A percentile compares a stretch with the other conserved stretches of the same genome.
phyloP scores from a whole-genome alignment of 768 basidiomycete genomes.

The Rhizopogon vulgaris region DNA sequence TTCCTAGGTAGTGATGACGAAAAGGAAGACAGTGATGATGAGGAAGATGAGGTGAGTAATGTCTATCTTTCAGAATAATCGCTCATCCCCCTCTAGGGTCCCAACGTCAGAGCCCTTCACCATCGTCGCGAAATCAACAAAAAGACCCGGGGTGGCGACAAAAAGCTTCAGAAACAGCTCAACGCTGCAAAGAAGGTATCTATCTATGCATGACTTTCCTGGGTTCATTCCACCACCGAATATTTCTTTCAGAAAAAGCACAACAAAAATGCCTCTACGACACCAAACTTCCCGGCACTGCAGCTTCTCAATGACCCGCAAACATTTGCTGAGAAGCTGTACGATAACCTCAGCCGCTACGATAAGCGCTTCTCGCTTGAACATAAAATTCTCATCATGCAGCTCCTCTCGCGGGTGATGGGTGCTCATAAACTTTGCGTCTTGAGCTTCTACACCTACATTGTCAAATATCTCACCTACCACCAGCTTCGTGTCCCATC shows the following conservation, averaged over 20 bases:
- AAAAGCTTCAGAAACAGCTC: conserved; percentile 68
- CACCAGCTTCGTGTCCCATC: conserved; percentile 89
- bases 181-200: conserved; percentile 71
- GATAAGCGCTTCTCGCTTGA: conserved; percentile 96
- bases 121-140: conserved; percentile 93
- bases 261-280: conserved; percentile 18
- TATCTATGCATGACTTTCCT: neutral
- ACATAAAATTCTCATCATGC: conserved; percentile 96
- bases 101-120: conserved; percentile 67
- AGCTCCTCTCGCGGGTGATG: conserved; percentile 91
- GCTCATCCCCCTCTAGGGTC: conserved; percentile 33
- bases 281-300: conserved; percentile 83
- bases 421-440: conserved; percentile 90
- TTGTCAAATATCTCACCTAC: conserved; percentile 88
- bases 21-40: conserved; percentile 65
- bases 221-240: conserved; percentile 17
- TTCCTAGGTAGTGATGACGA: conserved; percentile 89
- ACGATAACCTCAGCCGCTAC: conserved; percentile 72
- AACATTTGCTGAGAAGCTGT: conserved; percentile 90
- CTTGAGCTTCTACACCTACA: conserved; percentile 92
- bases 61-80: conserved; percentile 2
- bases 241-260: conserved; percentile 30
- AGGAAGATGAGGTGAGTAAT: conserved; percentile 41
- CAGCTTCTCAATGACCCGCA: conserved; percentile 94
- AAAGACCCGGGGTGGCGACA: conserved; percentile 79